These are phyloP conservation scores for Diplodia corticola DNA, from an alignment of 2,329 filamentous ascomycete genomes.

Conservation along the genomic window DNA sequence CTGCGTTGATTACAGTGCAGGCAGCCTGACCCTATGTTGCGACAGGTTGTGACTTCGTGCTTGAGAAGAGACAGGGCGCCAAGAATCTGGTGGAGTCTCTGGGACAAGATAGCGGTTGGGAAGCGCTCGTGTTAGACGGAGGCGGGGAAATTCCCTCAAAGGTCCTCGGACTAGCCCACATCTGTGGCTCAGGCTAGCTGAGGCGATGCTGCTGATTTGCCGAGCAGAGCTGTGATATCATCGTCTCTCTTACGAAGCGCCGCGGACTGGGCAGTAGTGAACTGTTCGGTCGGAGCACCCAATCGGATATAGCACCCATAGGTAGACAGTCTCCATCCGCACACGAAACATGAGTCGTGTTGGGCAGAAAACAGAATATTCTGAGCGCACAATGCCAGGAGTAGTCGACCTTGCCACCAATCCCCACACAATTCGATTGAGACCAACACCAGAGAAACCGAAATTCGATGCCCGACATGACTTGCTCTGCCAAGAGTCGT, in stretches of 20 bases:
- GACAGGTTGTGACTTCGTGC: not conserved
- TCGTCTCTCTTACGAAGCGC: not conserved
- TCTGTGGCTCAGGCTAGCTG: not conserved
- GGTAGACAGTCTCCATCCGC: not conserved
- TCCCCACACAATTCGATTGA: not conserved
- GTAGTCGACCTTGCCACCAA: not conserved
- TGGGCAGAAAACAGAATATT: not conserved
- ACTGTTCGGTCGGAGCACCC: not conserved
- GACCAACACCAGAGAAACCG: not conserved
- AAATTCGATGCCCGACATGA: not conserved
- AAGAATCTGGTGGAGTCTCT: not conserved
- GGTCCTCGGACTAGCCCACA: not conserved
- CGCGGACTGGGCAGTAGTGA: not conserved
- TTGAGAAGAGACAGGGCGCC: not conserved
- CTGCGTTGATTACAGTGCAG: too few relatives aligned
- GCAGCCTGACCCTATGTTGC: too few relatives aligned
- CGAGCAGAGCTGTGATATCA: not conserved
- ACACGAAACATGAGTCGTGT: not conserved
- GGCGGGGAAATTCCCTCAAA: not conserved
- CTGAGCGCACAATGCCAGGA: not conserved
- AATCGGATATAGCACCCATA: not conserved
- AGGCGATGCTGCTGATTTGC: not conserved
- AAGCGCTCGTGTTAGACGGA: not conserved
- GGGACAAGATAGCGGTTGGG: not conserved
- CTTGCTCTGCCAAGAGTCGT: not conserved